Conservation (phyloP, 345 rosid genomes). For the Lenwebbia sp. region DNA sequence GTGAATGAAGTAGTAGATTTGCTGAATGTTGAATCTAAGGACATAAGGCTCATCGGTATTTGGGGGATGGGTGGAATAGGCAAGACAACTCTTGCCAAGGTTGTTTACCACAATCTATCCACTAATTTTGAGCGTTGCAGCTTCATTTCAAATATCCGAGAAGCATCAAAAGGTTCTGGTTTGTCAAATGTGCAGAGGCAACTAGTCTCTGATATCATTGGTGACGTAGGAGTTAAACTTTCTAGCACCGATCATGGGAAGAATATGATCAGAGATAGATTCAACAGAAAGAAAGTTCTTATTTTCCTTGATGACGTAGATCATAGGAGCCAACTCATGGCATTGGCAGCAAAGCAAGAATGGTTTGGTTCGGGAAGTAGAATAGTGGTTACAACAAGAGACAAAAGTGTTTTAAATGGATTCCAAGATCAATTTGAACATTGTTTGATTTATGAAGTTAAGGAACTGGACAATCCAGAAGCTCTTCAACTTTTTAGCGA, state of each 20-base stretch:
- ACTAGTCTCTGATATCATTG: neutral
- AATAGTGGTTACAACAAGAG: neutral
- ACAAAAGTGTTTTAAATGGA: neutral
- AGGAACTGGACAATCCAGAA: neutral
- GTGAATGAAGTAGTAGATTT: neutral
- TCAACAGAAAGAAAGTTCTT: neutral
- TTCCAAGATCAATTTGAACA: neutral
- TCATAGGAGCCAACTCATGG: neutral
- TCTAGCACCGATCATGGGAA: neutral
- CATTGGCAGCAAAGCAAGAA: neutral
- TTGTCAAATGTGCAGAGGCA: neutral
- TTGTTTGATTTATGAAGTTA: neutral
- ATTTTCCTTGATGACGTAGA: neutral
- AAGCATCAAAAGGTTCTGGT: neutral
- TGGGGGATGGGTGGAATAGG: neutral
- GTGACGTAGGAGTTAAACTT: neutral
- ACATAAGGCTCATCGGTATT: neutral
- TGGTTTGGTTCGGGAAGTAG: neutral
- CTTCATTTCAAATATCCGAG: neutral
- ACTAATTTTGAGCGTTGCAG: neutral
- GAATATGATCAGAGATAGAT: neutral
- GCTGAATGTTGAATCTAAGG: neutral
- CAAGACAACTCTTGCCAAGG: neutral
- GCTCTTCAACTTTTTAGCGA: neutral
- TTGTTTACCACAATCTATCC: neutral